Evolutionary conservation across 768 basidiomycete species (phyloP), one percentile per base, ranked within the genome.

Genomic region (Rhodotorula paludigena): DNA sequence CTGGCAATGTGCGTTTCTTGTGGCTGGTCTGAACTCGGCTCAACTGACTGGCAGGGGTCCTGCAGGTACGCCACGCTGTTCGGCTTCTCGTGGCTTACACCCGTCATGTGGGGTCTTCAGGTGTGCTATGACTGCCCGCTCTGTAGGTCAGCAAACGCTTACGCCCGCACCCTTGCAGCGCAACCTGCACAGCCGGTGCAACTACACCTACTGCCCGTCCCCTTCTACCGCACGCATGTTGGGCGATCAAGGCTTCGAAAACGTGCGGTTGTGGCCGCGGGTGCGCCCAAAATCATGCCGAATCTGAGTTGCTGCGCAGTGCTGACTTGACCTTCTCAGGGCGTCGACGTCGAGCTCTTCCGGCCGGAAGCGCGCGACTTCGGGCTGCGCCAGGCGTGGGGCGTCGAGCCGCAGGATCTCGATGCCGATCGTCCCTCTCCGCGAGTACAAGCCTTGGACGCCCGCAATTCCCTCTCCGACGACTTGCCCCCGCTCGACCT

Each of bases 31-130:
- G 16, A 23, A 7, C 10, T 12, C 44, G 44, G 16, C 10, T 45
- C 16, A 15, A 45, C 44, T 45, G 44, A 45, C 44, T n/a, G 21
- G 12, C 21, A 14, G 8, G 10, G 11, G 12, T 20, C 39, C 7
- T 41, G 18, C n/a, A 66, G 78, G 77, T 82, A 82, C 65, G 80
- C 81, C 0, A 78, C 78, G 0, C 73, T 81, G 0, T 82, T 81
- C 53, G 81, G 80, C 15, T 71, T 80, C 54, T 69, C 76, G 0
- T 80, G 78, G 78, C 73, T 81, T 14, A 79, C 79, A 35, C 78
- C 78, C 0, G 75, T 78, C 45, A 81, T 82, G 74, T 82, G 81
- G 81, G 69, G 73, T 23, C 77, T 70, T 1, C 60, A 64, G 49
- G 63, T 64, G 35, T 23, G 63, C 18, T 33, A 75, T 63, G 75